These are phyloP conservation scores for Lathyrus oleraceus DNA, from an alignment of 306 rosid species.

Conservation along the genomic window DNA sequence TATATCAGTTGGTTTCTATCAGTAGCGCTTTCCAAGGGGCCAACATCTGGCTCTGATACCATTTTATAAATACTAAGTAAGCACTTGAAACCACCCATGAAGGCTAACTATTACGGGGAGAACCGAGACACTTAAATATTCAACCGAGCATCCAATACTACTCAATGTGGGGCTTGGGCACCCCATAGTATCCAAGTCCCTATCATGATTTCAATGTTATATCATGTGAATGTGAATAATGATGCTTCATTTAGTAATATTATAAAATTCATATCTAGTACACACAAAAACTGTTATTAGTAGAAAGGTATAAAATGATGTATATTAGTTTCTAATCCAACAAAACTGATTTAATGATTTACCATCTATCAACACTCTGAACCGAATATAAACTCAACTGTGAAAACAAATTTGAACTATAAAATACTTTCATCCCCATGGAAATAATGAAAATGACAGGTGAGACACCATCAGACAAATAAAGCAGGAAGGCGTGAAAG, in stretches of 20 bases:
- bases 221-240: neutral
- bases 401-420: slow-evolving; percentile 17
- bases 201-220: neutral
- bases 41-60: neutral
- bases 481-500: neutral
- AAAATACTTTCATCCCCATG: neutral
- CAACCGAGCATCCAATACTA: neutral
- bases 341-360: too few relatives aligned
- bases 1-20: too few relatives aligned
- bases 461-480: slow-evolving; percentile 26
- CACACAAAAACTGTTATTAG: slow-evolving; percentile 21
- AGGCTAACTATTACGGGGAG: neutral
- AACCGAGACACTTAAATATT: neutral
- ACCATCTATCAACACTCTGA: neutral
- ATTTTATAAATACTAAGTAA: neutral
- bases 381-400: slow-evolving; percentile 22
- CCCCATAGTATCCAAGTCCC: neutral
- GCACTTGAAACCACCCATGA: neutral
- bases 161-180: neutral
- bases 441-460: slow-evolving; percentile 26
- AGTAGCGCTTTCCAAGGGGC: neutral
- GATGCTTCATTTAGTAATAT: slow-evolving; percentile 16
- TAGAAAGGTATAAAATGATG: neutral
- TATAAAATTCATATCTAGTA: slow-evolving; percentile 14
- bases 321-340: neutral